Conservation (phyloP, 495 filamentous ascomycete species). For the Xylaria telfairii region DNA sequence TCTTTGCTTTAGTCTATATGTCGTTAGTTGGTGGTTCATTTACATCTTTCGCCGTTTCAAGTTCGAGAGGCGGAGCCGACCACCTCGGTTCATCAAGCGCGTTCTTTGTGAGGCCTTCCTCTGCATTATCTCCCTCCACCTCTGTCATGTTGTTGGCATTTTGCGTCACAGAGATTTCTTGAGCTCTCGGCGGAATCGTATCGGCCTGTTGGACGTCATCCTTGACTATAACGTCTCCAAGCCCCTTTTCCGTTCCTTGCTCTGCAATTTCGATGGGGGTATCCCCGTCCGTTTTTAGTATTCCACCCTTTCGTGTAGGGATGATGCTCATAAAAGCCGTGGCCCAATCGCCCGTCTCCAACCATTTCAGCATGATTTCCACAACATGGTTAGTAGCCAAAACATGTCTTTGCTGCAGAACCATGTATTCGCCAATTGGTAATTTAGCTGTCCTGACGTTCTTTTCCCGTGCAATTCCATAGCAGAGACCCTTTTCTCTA, state of each 20-base stretch:
- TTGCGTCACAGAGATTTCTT: not conserved
- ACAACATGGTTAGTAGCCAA: conserved; percentile 93
- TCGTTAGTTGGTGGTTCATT: not conserved
- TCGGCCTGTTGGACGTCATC: conserved; percentile 3
- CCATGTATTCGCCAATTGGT: conserved; percentile 90
- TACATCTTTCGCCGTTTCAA: not conserved
- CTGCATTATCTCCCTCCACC: conserved; percentile 39
- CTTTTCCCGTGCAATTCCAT: conserved; percentile 74
- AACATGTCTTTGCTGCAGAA: conserved; percentile 82
- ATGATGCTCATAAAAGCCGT: conserved; percentile 85
- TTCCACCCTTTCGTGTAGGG: conserved; percentile 81
- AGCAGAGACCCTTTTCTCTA: conserved; percentile 90
- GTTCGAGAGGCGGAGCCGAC: conserved; percentile 26
- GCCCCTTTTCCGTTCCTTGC: conserved; percentile 27
- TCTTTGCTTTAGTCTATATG: not conserved
- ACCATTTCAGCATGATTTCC: conserved; percentile 94
- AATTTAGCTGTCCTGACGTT: conserved; percentile 87
- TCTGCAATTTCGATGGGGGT: conserved; percentile 35
- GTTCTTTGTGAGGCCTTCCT: conserved; percentile 38
- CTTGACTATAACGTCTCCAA: conserved; percentile 1
- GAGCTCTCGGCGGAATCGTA: not conserved
- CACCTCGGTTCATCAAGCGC: conserved; percentile 25
- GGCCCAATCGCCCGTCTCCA: conserved; percentile 88
- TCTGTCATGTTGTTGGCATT: conserved; percentile 18
- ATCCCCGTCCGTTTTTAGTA: conserved; percentile 46